phyloP scores from a whole-genome alignment of 2,329 filamentous ascomycete genomes.

The Beauveria pseudobassiana region DNA sequence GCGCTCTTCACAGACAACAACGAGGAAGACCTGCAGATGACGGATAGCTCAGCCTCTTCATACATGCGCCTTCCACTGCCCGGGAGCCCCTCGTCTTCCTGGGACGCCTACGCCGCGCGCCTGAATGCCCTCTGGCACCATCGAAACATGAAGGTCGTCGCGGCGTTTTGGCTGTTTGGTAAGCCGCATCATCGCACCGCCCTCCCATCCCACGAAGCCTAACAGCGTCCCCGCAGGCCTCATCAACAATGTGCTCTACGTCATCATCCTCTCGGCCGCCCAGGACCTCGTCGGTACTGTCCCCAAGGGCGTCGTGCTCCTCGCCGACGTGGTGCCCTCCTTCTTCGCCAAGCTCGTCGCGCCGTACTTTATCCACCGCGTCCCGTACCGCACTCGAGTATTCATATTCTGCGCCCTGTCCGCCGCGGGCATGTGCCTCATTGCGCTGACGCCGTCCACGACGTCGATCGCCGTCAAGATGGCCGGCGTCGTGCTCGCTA shows the following conservation, averaged over 20 bases:
- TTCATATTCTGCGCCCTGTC: constrained; percentile 68
- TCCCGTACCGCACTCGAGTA: constrained; percentile 74
- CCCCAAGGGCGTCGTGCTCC: constrained; percentile 86
- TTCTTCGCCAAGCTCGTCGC: constrained; percentile 83
- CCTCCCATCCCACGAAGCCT: background rate
- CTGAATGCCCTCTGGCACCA: constrained; percentile 56
- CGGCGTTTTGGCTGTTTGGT: constrained; percentile 95
- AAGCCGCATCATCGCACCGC: constrained; percentile 13
- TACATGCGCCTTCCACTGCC: constrained; percentile 42
- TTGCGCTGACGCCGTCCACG: constrained; percentile 67
- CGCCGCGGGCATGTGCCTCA: constrained; percentile 77
- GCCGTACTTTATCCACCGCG: constrained; percentile 85
- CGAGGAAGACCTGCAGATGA: background rate
- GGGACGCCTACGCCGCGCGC: constrained; percentile 64
- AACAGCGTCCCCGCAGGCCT: constrained; percentile 23
- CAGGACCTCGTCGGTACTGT: constrained; percentile 90
- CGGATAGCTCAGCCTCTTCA: background rate
- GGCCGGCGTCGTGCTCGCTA: constrained; percentile 75
- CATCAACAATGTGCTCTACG: constrained; percentile 97
- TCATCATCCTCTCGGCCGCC: constrained; percentile 90
- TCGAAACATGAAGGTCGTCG: constrained; percentile 61
- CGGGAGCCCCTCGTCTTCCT: constrained; percentile 56
- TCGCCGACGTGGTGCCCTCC: constrained; percentile 85
- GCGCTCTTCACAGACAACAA: background rate
- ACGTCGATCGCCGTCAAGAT: constrained; percentile 67